Conservation (phyloP, 208 protist genomes). For the Acanthamoeba lugdunensis region DNA sequence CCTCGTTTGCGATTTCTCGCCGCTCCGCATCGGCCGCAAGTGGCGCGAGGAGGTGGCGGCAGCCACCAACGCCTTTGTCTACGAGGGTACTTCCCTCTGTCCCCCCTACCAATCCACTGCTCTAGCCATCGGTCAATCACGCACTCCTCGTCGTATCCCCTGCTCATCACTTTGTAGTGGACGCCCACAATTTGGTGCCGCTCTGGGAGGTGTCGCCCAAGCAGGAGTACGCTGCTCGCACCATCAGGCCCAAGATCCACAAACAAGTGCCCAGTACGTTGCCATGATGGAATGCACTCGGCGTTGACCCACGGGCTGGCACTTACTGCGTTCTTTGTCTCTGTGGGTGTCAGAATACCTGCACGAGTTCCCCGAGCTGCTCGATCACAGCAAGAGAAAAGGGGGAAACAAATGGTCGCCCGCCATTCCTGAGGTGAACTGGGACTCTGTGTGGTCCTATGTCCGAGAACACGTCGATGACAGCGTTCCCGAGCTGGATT, state of each 20-base stretch:
- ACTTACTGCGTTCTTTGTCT: background rate
- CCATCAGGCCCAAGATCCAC: conserved; percentile 79
- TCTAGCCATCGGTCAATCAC: background rate
- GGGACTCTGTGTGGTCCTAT: background rate
- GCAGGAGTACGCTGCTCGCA: conserved; percentile 81
- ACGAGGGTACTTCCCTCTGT: background rate
- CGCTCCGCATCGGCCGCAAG: conserved; percentile 10
- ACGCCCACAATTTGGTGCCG: conserved; percentile 81
- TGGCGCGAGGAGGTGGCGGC: conserved; percentile 34
- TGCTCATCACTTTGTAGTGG: conserved; percentile 46
- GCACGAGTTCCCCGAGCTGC: conserved; percentile 31
- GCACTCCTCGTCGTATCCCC: background rate
- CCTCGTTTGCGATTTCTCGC: conserved; percentile 65
- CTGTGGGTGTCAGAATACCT: conserved; percentile 32
- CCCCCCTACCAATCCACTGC: too few species aligned
- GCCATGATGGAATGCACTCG: background rate
- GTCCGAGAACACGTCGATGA: background rate
- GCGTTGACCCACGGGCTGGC: background rate
- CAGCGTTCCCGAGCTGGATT: conserved; percentile 25
- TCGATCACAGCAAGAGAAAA: background rate
- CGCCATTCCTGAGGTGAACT: background rate
- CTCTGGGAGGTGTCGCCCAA: conserved; percentile 78
- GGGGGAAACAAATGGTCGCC: background rate
- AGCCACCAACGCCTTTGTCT: background rate
- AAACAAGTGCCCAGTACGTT: conserved; percentile 16